Percentiles rank a stretch among this genome's conserved stretches.
Evolutionary conservation across 2,329 filamentous ascomycete genomes (phyloP).

Genomic region (Arthrobotrys sinensis): DNA sequence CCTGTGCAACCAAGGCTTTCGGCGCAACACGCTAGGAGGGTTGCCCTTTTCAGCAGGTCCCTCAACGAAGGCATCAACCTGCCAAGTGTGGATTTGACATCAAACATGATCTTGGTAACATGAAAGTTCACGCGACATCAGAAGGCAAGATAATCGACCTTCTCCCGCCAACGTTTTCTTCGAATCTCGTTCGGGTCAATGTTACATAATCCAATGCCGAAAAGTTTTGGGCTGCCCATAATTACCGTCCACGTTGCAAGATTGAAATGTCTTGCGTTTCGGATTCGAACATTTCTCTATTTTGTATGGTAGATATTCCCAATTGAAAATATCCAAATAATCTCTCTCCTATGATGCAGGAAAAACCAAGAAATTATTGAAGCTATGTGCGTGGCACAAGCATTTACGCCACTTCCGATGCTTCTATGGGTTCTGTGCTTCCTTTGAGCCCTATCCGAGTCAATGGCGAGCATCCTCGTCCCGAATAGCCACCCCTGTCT

Average conservation of each 20-base stretch:
- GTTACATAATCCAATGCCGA: conserved; percentile 13
- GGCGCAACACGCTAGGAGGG: conserved; percentile 27
- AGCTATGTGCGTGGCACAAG: neutral
- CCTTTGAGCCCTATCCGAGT: conserved; percentile 25
- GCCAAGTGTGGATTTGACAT: conserved; percentile 30
- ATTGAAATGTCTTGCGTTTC: no score
- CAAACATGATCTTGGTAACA: conserved; percentile 16
- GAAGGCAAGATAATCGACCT: conserved; percentile 10
- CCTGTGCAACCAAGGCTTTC: conserved; percentile 19
- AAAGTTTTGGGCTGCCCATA: neutral
- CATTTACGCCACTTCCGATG: conserved; percentile 11
- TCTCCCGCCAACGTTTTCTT: neutral
- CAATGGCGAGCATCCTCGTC: conserved; percentile 31
- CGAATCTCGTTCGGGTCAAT: neutral
- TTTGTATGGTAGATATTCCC: neutral
- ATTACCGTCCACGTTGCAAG: neutral
- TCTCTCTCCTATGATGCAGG: neutral
- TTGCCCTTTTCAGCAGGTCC: conserved; percentile 44
- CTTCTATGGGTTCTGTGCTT: conserved; percentile 18
- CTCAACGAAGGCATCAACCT: conserved; percentile 41
- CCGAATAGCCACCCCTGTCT: conserved; percentile 23
- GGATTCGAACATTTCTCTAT: neutral
- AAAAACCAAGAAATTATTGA: neutral
- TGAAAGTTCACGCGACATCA: conserved; percentile 24
- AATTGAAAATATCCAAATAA: neutral